phyloP scores from a whole-genome alignment of 352 stramenopile genomes.

The Pythium folliculosum region DNA sequence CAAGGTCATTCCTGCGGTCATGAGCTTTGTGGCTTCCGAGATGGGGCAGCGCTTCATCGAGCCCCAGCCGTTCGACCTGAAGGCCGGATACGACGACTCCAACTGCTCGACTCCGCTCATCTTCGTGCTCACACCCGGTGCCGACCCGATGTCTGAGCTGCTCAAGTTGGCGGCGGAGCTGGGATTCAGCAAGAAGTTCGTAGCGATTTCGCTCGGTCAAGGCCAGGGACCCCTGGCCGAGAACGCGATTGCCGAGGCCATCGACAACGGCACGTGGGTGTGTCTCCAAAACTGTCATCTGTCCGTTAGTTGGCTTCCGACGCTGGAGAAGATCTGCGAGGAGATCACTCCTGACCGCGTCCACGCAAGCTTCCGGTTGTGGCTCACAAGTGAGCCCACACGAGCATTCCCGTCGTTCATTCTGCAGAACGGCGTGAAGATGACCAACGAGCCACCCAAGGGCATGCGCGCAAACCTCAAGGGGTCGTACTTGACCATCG shows the following conservation, averaged over 20 bases:
- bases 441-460: constrained; percentile 95
- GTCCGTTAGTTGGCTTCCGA: constrained; percentile 93
- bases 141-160: constrained; percentile 94
- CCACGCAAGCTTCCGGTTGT: constrained; percentile 92
- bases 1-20: constrained; percentile 90
- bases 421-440: constrained; percentile 93
- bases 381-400: constrained; percentile 94
- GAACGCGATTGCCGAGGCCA: constrained; percentile 91
- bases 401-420: constrained; percentile 93
- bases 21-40: constrained; percentile 89
- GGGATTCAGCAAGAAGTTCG: constrained; percentile 92
- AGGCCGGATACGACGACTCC: constrained; percentile 91
- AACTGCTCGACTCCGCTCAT: constrained; percentile 94
- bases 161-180: constrained; percentile 91
- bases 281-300: constrained; percentile 97
- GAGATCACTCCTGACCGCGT: constrained; percentile 92
- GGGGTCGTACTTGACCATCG: constrained; percentile 87
- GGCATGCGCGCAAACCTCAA: constrained; percentile 94
- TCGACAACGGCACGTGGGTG: constrained; percentile 94
- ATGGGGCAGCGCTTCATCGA: constrained; percentile 94
- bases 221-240: constrained; percentile 92
- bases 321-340: constrained; percentile 93
- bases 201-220: constrained; percentile 94
- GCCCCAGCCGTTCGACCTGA: constrained; percentile 92
- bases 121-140: constrained; percentile 94